Percentiles rank a stretch among this genome's conserved stretches.
These are phyloP conservation scores for Obba rivulosa DNA, from an alignment of 768 basidiomycete genomes.

Conservation along the genomic window DNA sequence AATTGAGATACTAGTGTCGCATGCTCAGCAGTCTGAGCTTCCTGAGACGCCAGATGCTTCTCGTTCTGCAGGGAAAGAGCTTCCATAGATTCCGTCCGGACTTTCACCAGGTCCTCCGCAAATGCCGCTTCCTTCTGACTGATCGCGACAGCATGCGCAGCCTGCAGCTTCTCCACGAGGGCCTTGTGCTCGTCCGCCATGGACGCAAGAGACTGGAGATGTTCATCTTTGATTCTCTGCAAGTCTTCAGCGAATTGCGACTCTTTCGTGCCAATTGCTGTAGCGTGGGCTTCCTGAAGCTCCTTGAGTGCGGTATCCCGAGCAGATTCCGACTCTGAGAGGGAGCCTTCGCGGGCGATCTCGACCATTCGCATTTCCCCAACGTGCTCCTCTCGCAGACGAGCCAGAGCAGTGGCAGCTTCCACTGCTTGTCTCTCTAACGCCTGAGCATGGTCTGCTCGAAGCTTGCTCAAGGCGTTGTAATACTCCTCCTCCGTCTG, in stretches of 20 bases:
- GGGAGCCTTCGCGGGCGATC: conserved; percentile 66
- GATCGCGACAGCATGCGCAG: conserved; percentile 55
- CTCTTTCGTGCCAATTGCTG: conserved; percentile 64
- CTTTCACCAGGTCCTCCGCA: conserved; percentile 50
- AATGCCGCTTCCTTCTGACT: conserved; percentile 60
- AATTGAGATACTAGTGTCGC: conserved; percentile 45
- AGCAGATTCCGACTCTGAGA: conserved; percentile 70
- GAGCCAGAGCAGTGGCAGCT: conserved; percentile 55
- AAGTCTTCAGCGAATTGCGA: conserved; percentile 58
- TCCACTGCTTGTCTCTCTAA: conserved; percentile 60
- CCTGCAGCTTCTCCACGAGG: conserved; percentile 54
- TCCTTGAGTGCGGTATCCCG: conserved; percentile 55
- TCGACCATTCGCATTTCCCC: conserved; percentile 69
- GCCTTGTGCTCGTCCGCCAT: conserved; percentile 57
- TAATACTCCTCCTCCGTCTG: conserved; percentile 80
- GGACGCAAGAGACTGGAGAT: conserved; percentile 43
- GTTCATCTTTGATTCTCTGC: conserved; percentile 60
- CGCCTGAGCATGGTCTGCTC: conserved; percentile 62
- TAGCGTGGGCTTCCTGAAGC: conserved; percentile 68
- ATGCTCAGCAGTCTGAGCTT: conserved; percentile 56
- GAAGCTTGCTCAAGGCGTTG: conserved; percentile 71
- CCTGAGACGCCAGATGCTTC: conserved; percentile 49
- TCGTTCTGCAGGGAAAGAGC: conserved; percentile 50
- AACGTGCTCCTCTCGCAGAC: conserved; percentile 72
- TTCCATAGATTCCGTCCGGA: conserved; percentile 56